Evolutionary conservation across 768 basidiomycete genomes (phyloP).

Genomic region (Leucosporidium yakuticum): DNA sequence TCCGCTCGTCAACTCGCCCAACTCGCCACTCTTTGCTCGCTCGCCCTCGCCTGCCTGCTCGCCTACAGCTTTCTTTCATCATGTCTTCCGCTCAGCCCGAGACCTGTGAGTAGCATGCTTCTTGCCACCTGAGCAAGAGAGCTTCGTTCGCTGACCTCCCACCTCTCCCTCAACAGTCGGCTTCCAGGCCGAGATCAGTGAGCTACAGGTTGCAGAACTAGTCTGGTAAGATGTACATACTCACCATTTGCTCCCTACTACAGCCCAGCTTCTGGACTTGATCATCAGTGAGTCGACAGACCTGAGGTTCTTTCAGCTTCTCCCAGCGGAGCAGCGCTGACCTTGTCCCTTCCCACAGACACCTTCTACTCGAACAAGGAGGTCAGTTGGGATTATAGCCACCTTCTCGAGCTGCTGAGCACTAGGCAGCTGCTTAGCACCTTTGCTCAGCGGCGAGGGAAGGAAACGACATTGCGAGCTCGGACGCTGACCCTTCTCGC

Average conservation of each 20-base stretch:
- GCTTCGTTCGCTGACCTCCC: too few relatives aligned
- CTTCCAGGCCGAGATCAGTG: constrained; percentile 95
- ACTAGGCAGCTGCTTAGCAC: too few relatives aligned
- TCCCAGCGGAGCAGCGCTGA: constrained; percentile 12
- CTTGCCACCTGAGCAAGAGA: too few relatives aligned
- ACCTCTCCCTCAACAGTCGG: constrained; percentile 39
- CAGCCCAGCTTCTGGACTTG: constrained; percentile 83
- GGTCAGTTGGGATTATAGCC: too few relatives aligned
- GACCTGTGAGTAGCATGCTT: constrained; percentile 8
- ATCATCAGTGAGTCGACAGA: constrained; percentile 75
- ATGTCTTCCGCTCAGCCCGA: constrained; percentile 25
- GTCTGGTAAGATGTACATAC: too few relatives aligned
- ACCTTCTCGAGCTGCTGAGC: too few relatives aligned
- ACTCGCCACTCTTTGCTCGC: too few relatives aligned
- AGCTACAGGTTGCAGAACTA: too few relatives aligned
- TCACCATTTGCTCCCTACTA: background rate
- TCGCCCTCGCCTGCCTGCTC: too few relatives aligned
- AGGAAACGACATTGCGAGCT: background rate
- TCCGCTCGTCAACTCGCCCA: too few relatives aligned
- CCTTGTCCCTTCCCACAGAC: constrained; percentile 50
- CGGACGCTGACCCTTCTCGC: background rate
- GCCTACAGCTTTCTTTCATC: background rate
- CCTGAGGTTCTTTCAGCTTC: constrained; percentile 7
- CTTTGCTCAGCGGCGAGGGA: constrained; percentile 19
- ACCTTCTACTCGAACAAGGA: constrained; percentile 99